Evolutionary conservation across 2,329 filamentous ascomycete species (phyloP), one percentile per base, ranked within the genome.

Genomic region (Ophiostoma piceae): DNA sequence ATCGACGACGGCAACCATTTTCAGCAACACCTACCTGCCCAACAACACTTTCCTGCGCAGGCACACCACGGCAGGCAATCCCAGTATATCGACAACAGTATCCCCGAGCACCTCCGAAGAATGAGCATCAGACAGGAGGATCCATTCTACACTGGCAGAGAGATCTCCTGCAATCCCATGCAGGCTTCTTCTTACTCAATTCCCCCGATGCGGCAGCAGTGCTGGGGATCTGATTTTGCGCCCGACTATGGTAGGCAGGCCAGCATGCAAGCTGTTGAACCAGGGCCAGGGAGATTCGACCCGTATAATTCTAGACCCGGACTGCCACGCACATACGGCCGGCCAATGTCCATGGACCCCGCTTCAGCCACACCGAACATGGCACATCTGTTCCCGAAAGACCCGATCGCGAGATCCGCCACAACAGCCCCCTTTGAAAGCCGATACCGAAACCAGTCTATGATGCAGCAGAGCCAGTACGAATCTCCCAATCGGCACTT

Each of bases 351-450:
- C 19, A 66, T 60, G 41, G 57, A 47, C 19, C 43, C 60, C 11
- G 16, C 60, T 1, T 2, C 47, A 22, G 51, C 35, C 3, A 26
- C 22, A 5, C 57, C 66, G 14, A 37, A 43, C 7, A 12, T 67
- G n/a, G 41, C 62, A n/a, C 35, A 43, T 11, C 5, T 68, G 35
- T 54, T 67, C 14, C 22, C 71, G 1, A 65, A 8, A 1, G 67
- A 65, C 26, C 68, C 69, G 12, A 37, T 66, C 26, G 47, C 67
- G 16, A 66, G 71, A 6, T 51, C 72, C 1, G 67, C 67, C 7
- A 71, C 70, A 1, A 62, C 70, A 2, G 47, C 68, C 8, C 72
- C 71, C 0, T 72, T 69, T 41, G 62, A 60, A 3, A 47, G 54
- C 2, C 68, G 32, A 41, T 47, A 51, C 9, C 22, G 26, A 2